A percentile compares a stretch with the other conserved stretches of the same genome.
phyloP scores from a whole-genome alignment of 345 rosid species.

The Hibiscus syriacus region DNA sequence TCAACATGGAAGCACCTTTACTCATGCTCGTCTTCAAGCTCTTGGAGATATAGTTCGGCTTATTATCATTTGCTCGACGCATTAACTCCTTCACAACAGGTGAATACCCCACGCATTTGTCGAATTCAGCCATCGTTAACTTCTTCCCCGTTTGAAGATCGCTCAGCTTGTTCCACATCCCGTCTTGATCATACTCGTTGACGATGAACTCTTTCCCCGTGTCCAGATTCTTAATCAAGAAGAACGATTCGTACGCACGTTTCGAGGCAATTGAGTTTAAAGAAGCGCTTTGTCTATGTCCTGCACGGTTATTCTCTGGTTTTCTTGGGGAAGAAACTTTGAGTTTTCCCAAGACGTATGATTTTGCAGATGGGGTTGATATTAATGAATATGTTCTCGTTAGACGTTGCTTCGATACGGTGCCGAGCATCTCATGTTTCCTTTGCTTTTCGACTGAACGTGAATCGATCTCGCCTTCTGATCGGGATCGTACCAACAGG shows the following conservation, averaged over 20 bases:
- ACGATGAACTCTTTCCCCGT: slow-evolving; percentile 83
- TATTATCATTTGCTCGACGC: slow-evolving; percentile 45
- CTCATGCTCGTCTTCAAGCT: slow-evolving; percentile 76
- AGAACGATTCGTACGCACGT: slow-evolving; percentile 48
- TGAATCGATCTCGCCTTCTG: slow-evolving; percentile 62
- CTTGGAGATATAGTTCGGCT: slow-evolving; percentile 57
- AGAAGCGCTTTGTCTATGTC: slow-evolving; percentile 4
- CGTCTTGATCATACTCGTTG: slow-evolving; percentile 63
- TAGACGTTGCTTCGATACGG: slow-evolving; percentile 53
- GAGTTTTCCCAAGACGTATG: slow-evolving; percentile 30
- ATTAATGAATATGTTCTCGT: slow-evolving; percentile 53
- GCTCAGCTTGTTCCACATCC: slow-evolving; percentile 83
- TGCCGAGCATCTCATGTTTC: slow-evolving; percentile 58
- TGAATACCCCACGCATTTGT: slow-evolving; percentile 71
- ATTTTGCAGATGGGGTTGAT: slow-evolving; percentile 32
- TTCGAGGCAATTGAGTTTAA: slow-evolving; percentile 35
- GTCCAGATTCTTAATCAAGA: slow-evolving; percentile 81
- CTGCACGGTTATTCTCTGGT: slow-evolving; percentile 9
- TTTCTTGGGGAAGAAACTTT: slow-evolving; percentile 9
- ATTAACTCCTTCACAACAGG: slow-evolving; percentile 82
- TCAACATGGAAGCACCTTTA: slow-evolving; percentile 71
- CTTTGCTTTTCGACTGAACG: slow-evolving; percentile 37
- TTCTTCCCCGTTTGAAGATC: slow-evolving; percentile 95
- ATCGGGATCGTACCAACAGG: slow-evolving; percentile 62
- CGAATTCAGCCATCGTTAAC: slow-evolving; percentile 85